Base-by-base conservation (phyloP, 768 basidiomycete species). In the Rhizopogon rudus region DNA sequence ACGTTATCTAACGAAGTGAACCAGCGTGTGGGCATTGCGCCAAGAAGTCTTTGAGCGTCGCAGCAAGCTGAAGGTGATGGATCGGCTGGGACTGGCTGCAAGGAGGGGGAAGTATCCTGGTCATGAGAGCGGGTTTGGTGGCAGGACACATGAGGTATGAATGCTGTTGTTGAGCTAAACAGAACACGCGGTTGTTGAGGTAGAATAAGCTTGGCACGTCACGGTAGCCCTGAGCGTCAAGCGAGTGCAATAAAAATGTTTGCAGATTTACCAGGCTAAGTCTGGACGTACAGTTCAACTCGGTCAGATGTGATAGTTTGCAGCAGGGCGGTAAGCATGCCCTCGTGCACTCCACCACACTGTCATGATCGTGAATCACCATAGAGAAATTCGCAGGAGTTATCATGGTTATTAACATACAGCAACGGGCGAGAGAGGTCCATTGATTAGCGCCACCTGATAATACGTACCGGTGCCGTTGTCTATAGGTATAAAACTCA, bases 181-280 rank as follows among this genome's bases (percentile, higher is more conserved):
- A 94, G 75, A 16, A 84, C 70, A 94, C 83, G 63, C 93, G 87
- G 69, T 96, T 95, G 73, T 96, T 96, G 63, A 95, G 77, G 81
- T 87, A 96, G 87, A 79, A 61, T 87, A 86, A 0, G 93, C 87
- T 63, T 93, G 91, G 41, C 91, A 88, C 53, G 87, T n/a, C n/a
- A n/a, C n/a, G n/a, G n/a, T 91, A 28, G 89, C 79, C 54, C 89
- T 92, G 67, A 6, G 25, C 39, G 56, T 53, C 2, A 22, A 55
- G 8, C 16, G 5, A 6, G 14, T 37, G 51, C 29, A 1, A 10
- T 10, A 44, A 12, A 16, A 8, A 2, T 20, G 37, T 14, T 4
- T 17, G 59, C 13, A 25, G 7, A 20, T 22, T 28, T 14, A n/a
- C n/a, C n/a, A n/a, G n/a, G n/a, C n/a, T n/a, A 20, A 9, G 31